phyloP scores from a whole-genome alignment of 2,329 filamentous ascomycete genomes.

The Neobulgaria alba region DNA sequence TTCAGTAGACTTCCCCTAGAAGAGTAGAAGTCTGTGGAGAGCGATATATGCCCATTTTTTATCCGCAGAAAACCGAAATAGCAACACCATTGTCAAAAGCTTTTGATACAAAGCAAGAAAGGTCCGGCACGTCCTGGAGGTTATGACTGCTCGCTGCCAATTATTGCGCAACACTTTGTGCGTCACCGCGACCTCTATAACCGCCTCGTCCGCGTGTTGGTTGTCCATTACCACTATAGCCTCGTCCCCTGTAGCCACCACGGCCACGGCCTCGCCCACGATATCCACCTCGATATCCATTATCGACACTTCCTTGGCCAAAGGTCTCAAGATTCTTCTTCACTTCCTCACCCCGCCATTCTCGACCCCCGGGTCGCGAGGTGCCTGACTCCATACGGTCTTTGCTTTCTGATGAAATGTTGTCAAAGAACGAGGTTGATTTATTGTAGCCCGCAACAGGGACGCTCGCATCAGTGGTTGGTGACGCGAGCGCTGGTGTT shows the following conservation, averaged over 20 bases:
- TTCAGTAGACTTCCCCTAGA: conserved; percentile 1
- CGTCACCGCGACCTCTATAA: conserved; percentile 24
- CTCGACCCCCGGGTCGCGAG: conserved; percentile 63
- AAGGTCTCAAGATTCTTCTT: conserved; percentile 97
- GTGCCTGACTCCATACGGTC: conserved; percentile 68
- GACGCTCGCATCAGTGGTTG: conserved; percentile 37
- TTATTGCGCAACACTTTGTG: conserved; percentile 19
- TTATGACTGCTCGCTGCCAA: conserved; percentile 3
- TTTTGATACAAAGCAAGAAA: conserved; percentile 25
- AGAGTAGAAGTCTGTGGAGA: conserved; percentile 1
- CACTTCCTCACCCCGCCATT: conserved; percentile 88
- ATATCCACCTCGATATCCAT: conserved; percentile 64
- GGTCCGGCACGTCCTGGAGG: conserved; percentile 13
- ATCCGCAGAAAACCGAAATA: conserved; percentile 13
- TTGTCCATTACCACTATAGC: conserved; percentile 12
- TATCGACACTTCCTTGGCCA: conserved; percentile 90
- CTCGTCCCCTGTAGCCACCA: conserved; percentile 29
- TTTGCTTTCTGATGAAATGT: conserved; percentile 89
- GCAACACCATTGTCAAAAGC: conserved; percentile 16
- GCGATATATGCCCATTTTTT: conserved; percentile 8
- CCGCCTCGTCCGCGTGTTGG: conserved; percentile 21
- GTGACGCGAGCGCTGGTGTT: conserved; percentile 32
- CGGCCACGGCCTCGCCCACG: conserved; percentile 63
- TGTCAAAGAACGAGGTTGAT: conserved; percentile 88
- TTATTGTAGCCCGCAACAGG: conserved; percentile 69